Evolutionary conservation across 164 flowering plant genomes (phyloP).

Genomic region (Akebia trifoliata): DNA sequence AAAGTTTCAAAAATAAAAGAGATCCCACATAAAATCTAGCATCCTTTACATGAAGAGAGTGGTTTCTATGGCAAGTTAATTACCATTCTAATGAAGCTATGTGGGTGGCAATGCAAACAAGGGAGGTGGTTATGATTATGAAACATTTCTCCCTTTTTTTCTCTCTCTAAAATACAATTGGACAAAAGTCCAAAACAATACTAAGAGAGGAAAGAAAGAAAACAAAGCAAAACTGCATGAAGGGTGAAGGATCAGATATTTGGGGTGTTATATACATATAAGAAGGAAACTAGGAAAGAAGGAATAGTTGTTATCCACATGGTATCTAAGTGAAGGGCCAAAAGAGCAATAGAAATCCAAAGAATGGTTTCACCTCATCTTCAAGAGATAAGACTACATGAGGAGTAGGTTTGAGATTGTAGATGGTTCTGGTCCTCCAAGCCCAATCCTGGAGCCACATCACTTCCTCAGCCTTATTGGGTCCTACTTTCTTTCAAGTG

Average conservation of each 20-base stretch:
- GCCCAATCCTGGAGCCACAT: too few relatives aligned
- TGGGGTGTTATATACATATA: conserved; percentile 6
- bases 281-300: not conserved
- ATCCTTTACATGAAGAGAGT: too few relatives aligned
- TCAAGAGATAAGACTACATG: conserved; percentile 28
- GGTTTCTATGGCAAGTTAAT: too few relatives aligned
- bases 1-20: too few relatives aligned
- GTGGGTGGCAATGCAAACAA: conserved; percentile 77
- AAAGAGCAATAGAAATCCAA: conserved; percentile 57
- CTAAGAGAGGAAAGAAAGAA: not conserved
- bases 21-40: too few relatives aligned
- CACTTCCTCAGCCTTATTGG: too few relatives aligned
- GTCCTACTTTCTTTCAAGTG: not conserved
- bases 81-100: conserved; percentile 66
- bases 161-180: conserved; percentile 8
- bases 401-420: too few relatives aligned
- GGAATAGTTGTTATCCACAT: conserved; percentile 37
- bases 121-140: conserved; percentile 29
- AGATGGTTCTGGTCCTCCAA: too few relatives aligned
- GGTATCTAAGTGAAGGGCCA: conserved; percentile 80
- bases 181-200: conserved; percentile 27
- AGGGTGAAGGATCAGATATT: conserved; percentile 19
- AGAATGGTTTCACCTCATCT: conserved; percentile 56
- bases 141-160: conserved; percentile 19
- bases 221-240: not conserved